Evolutionary conservation across 352 stramenopile genomes (phyloP).

Genomic region (Plasmopara viticola): DNA sequence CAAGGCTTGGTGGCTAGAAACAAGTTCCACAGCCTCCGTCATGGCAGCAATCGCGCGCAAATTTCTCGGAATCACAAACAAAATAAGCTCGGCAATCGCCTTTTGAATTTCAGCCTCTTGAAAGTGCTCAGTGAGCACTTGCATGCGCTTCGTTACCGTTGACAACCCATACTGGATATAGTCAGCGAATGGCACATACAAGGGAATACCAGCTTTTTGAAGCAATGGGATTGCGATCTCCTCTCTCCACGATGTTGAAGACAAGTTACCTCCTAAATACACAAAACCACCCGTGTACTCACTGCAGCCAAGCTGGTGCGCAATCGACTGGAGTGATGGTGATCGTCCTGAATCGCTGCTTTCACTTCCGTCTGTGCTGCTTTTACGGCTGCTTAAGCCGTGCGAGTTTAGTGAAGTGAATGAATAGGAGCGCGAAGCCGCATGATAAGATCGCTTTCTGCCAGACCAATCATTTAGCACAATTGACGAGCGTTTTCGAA

Average conservation of each 20-base stretch:
- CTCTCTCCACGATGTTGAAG: slow-evolving; percentile 67
- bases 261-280: slow-evolving; percentile 72
- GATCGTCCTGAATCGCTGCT: slow-evolving; percentile 11
- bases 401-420: slow-evolving; percentile 39
- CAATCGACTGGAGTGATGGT: slow-evolving; percentile 23
- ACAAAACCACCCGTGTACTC: slow-evolving; percentile 47
- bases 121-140: slow-evolving; percentile 32
- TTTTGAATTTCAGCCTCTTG: slow-evolving; percentile 57
- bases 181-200: slow-evolving; percentile 71
- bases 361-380: slow-evolving; percentile 26
- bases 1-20: slow-evolving; percentile 60
- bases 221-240: slow-evolving; percentile 65
- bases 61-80: slow-evolving; percentile 76
- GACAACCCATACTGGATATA: slow-evolving; percentile 60
- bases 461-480: slow-evolving; percentile 62
- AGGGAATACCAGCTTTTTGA: slow-evolving; percentile 59
- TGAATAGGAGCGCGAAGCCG: slow-evolving; percentile 60
- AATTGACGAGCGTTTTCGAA: slow-evolving; percentile 76
- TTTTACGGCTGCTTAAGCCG: slow-evolving; percentile 33
- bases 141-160: slow-evolving; percentile 23
- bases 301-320: slow-evolving; percentile 38
- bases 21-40: slow-evolving; percentile 74
- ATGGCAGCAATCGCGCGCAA: slow-evolving; percentile 75
- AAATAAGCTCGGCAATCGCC: slow-evolving; percentile 64
- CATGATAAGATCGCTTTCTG: slow-evolving; percentile 39